Percentiles rank a stretch among this genome's conserved stretches.
These are phyloP conservation scores for Pseudogymnoascus destructans DNA, from an alignment of 2,329 filamentous ascomycete species.

Conservation along the genomic window DNA sequence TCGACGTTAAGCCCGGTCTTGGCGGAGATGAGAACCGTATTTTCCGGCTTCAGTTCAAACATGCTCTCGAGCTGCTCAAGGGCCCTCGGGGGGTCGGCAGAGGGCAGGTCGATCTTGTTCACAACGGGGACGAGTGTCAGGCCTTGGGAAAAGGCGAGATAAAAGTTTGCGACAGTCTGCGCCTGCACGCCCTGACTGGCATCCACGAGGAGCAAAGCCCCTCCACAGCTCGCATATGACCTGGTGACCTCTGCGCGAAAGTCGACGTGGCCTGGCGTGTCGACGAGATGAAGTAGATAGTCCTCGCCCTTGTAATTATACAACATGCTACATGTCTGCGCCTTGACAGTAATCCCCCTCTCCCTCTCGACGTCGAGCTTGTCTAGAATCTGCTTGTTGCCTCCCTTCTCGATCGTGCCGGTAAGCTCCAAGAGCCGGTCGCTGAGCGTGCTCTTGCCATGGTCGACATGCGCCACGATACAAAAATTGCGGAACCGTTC, in stretches of 20 bases:
- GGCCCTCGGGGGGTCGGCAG: slow-evolving; percentile 75
- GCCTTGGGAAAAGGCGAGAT: slow-evolving; percentile 87
- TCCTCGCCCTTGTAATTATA: slow-evolving; percentile 77
- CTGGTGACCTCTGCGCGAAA: slow-evolving; percentile 92
- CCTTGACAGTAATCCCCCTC: slow-evolving; percentile 95
- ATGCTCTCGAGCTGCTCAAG: slow-evolving; percentile 73
- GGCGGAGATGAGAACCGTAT: slow-evolving; percentile 69
- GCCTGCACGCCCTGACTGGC: slow-evolving; percentile 94
- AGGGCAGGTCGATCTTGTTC: slow-evolving; percentile 91
- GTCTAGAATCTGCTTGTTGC: slow-evolving; percentile 91
- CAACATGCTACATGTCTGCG: slow-evolving; percentile 96
- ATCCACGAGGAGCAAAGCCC: slow-evolving; percentile 83
- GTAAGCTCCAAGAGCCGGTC: slow-evolving; percentile 89
- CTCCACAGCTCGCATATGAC: slow-evolving; percentile 91
- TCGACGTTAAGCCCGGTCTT: slow-evolving; percentile 87
- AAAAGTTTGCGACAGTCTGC: slow-evolving; percentile 97
- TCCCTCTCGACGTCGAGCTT: slow-evolving; percentile 95
- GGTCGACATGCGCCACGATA: slow-evolving; percentile 96
- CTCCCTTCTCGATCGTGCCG: slow-evolving; percentile 74
- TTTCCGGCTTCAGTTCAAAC: slow-evolving; percentile 74
- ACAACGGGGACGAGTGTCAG: slow-evolving; percentile 78
- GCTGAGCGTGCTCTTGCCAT: slow-evolving; percentile 93
- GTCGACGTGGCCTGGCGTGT: slow-evolving; percentile 95
- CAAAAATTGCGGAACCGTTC: slow-evolving; percentile 87
- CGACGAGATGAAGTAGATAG: slow-evolving; percentile 87